phyloP scores from a whole-genome alignment of 2,329 filamentous ascomycete species.

The Diaporthe helianthi region DNA sequence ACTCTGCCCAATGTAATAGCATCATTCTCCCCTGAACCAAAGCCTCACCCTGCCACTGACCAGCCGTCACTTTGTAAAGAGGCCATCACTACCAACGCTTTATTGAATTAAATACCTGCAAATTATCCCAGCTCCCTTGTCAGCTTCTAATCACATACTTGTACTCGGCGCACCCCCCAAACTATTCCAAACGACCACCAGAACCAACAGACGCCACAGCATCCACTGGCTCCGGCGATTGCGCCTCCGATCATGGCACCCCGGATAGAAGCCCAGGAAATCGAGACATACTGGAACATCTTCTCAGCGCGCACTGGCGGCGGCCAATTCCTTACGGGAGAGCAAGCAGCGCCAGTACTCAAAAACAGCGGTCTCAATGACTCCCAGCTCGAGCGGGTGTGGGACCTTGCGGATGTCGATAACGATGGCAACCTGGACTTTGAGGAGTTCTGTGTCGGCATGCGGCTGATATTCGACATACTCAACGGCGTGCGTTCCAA shows the following conservation, averaged over 20 bases:
- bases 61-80: neutral
- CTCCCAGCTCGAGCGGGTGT: conserved; percentile 91
- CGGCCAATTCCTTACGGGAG: conserved; percentile 65
- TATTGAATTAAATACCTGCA: neutral
- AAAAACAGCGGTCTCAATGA: conserved; percentile 70
- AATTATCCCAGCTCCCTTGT: neutral
- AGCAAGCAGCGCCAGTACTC: conserved; percentile 67
- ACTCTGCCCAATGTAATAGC: conserved; percentile 22
- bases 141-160: neutral
- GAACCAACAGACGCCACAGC: conserved; percentile 6
- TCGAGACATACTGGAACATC: conserved; percentile 72
- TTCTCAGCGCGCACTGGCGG: conserved; percentile 66
- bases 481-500: conserved; percentile 81
- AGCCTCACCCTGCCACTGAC: neutral
- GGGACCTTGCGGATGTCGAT: conserved; percentile 97
- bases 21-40: conserved; percentile 22
- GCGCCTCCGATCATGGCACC: conserved; percentile 55
- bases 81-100: neutral
- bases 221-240: neutral
- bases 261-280: conserved; percentile 67
- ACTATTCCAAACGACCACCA: neutral
- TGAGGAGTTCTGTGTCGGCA: conserved; percentile 99
- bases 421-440: conserved; percentile 98
- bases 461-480: conserved; percentile 96
- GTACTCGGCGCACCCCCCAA: neutral